Evolutionary conservation across 441 rosid genomes (phyloP).

Genomic region (Arabidopsis lyrata): DNA sequence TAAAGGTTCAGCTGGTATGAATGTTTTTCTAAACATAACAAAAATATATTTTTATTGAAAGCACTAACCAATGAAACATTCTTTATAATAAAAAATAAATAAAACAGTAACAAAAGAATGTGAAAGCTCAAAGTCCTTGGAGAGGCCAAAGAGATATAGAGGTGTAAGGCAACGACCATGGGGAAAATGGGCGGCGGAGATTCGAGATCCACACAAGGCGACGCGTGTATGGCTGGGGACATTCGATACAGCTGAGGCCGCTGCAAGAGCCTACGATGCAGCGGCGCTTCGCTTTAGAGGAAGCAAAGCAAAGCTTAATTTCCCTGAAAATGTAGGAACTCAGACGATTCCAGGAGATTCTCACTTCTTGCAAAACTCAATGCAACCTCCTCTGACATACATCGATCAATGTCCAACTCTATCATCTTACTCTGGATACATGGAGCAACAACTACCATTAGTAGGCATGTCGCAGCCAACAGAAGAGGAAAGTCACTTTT

Average conservation of each 20-base stretch:
- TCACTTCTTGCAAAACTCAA: not conserved
- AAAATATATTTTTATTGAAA: not conserved
- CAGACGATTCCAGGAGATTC: not conserved
- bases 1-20: constrained; percentile 8
- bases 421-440: not conserved
- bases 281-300: constrained; percentile 16
- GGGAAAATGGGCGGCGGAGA: constrained; percentile 39
- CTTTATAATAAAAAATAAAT: too few relatives aligned
- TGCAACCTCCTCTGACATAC: constrained; percentile 1
- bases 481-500: not conserved
- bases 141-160: constrained; percentile 30
- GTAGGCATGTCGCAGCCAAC: not conserved
- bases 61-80: not conserved
- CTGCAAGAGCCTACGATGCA: constrained; percentile 1
- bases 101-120: not conserved
- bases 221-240: constrained; percentile 22
- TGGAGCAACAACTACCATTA: constrained; percentile 5
- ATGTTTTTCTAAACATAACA: not conserved
- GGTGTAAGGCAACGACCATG: constrained; percentile 35
- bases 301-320: constrained; percentile 34
- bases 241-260: constrained; percentile 20
- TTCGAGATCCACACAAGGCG: constrained; percentile 30
- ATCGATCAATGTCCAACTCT: constrained; percentile 16
- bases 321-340: constrained; percentile 26
- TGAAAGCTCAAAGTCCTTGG: not conserved